These are phyloP conservation scores for Diaporthe aspalathi DNA, from an alignment of 2,329 filamentous ascomycete species.

Conservation along the genomic window DNA sequence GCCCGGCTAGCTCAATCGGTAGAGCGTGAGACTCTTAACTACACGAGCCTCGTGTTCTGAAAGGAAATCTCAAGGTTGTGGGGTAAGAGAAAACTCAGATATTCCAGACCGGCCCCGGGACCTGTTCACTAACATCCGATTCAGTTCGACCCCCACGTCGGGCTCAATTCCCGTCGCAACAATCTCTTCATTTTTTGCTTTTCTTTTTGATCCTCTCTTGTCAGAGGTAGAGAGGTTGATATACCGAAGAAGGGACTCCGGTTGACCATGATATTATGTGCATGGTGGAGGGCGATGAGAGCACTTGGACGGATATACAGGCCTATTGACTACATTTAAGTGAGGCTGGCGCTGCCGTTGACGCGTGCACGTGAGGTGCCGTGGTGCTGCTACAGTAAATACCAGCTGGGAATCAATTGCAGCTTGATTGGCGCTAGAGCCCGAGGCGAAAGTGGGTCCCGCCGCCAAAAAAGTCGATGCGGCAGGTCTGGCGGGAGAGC, in stretches of 20 bases:
- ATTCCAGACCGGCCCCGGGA: not conserved
- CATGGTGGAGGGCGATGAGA: not conserved
- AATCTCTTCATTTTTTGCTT: constrained; percentile 25
- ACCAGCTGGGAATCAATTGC: constrained; percentile 32
- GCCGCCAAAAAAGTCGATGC: constrained; percentile 40
- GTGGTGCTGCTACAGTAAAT: too few species aligned
- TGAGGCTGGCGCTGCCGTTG: not conserved
- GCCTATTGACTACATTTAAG: too few species aligned
- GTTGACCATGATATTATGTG: not conserved
- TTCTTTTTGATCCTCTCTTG: not conserved
- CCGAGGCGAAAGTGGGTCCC: constrained; percentile 27
- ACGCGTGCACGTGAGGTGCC: constrained; percentile 25
- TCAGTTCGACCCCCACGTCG: constrained; percentile 44
- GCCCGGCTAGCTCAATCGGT: constrained; percentile 76
- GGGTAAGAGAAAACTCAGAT: constrained; percentile 28
- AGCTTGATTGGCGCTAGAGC: constrained; percentile 36
- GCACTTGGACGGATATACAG: too few species aligned
- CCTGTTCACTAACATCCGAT: constrained; percentile 5
- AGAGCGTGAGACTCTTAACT: constrained; percentile 81
- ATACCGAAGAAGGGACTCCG: not conserved
- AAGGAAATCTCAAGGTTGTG: constrained; percentile 34
- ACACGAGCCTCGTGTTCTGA: constrained; percentile 41
- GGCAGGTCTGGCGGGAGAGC: constrained; percentile 18
- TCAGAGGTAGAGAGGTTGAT: not conserved
- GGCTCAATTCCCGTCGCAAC: constrained; percentile 43